Conservation (phyloP, 257 asterid genomes). For the Jacaranda mimosifolia region DNA sequence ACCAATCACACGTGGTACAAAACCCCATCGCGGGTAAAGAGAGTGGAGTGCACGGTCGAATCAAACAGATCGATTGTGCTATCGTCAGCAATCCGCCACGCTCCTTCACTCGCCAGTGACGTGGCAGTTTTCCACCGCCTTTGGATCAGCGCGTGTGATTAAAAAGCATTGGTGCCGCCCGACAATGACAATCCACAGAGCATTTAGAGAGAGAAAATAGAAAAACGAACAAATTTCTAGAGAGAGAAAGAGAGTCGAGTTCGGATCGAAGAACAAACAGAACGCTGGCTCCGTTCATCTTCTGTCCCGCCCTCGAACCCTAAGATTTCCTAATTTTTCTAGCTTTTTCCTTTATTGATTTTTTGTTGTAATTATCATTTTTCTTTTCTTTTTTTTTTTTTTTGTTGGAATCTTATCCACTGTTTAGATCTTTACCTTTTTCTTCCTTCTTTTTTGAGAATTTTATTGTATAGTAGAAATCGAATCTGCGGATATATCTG, state of each 20-base stretch:
- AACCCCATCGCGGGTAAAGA: not conserved
- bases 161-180: constrained; percentile 35
- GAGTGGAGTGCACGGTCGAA: constrained; percentile 26
- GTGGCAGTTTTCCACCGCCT: constrained; percentile 45
- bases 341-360: not conserved
- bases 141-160: constrained; percentile 49
- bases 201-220: constrained; percentile 40
- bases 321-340: constrained; percentile 28
- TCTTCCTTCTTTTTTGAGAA: not conserved
- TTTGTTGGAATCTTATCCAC: constrained; percentile 2
- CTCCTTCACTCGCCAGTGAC: constrained; percentile 43
- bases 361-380: not conserved
- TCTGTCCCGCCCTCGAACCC: constrained; percentile 52
- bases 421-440: constrained; percentile 15
- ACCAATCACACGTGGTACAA: no score
- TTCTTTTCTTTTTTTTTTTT: not conserved
- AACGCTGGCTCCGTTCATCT: constrained; percentile 33
- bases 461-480: constrained; percentile 24
- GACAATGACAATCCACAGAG: constrained; percentile 20
- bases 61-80: not conserved
- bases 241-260: constrained; percentile 55
- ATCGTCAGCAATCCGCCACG: constrained; percentile 24
- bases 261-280: constrained; percentile 50
- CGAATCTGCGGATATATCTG: constrained; percentile 38
- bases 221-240: constrained; percentile 19